A percentile compares a stretch with the other conserved stretches of the same genome.
Conservation (phyloP, 1,284 basidiomycete species). For the Sanghuangporus baumii region DNA sequence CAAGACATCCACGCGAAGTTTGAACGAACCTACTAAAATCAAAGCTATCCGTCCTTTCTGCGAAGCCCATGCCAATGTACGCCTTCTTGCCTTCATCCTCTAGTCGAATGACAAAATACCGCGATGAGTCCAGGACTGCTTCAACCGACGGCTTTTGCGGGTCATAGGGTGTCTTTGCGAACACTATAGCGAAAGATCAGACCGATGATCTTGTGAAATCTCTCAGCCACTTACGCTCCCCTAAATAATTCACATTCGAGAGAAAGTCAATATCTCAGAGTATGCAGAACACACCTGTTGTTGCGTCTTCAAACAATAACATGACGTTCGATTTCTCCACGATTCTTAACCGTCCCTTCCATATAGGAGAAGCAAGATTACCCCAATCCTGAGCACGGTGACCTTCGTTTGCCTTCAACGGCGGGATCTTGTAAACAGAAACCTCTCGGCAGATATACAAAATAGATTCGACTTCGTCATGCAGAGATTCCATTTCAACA, state of each 20-base stretch:
- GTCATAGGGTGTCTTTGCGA: conserved; percentile 89
- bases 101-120: conserved; percentile 92
- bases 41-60: conserved; percentile 87
- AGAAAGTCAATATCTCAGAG: conserved; percentile 1
- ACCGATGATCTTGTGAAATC: conserved; percentile 13
- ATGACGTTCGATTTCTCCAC: conserved; percentile 63
- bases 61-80: conserved; percentile 92
- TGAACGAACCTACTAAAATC: conserved; percentile 71
- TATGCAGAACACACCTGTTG: conserved; percentile 52
- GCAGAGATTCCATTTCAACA: conserved; percentile 44
- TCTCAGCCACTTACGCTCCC: conserved; percentile 46
- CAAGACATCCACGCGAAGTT: not conserved
- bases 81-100: conserved; percentile 85
- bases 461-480: conserved; percentile 79
- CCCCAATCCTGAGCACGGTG: conserved; percentile 85
- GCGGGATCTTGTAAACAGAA: conserved; percentile 80
- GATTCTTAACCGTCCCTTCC: conserved; percentile 87
- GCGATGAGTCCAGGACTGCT: conserved; percentile 91
- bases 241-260: conserved; percentile 27
- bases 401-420: conserved; percentile 78
- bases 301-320: conserved; percentile 70
- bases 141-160: conserved; percentile 81
- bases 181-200: conserved; percentile 46
- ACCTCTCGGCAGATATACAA: conserved; percentile 83
- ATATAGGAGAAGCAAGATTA: conserved; percentile 73